Evolutionary conservation across 345 rosid species (phyloP), one percentile per base, ranked within the genome.

Genomic region (Pistacia vera): DNA sequence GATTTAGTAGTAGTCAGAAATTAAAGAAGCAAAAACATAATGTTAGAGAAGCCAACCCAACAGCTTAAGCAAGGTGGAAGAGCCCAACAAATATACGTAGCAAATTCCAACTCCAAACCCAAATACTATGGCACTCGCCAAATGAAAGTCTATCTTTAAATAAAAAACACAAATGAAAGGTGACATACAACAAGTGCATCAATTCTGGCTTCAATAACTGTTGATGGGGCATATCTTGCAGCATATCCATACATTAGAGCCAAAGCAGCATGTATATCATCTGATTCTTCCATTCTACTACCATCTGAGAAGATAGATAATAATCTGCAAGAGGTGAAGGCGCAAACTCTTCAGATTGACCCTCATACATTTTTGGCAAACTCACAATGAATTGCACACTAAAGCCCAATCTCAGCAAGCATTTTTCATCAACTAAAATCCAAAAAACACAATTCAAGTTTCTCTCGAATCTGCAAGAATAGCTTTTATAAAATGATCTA

Each of bases 241-340:
- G 99, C 98, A 90, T 93, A 95, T 82, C 99, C 99, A 79, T 95
- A 95, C 99, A 95, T 95, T 86, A 95, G 84, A 76, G 99, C 99
- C 83, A 95, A 85, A 78, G 99, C 99, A 82, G 99, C 99, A 82
- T 95, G 97, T 85, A 95, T 92, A 84, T 95, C 97, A 86, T 95
- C 98, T 71, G 96, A 93, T 79, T 95, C 96, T 80, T 91, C 98
- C 25, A 89, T 85, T 83, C 80, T 89, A 77, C 85, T 86, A 78
- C 86, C 86, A 67, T 89, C 93, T 16, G 95, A 91, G 86, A 95
- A 93, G 80, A 93, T 79, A 62, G 97, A 91, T 69, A 95, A 80
- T 60, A 95, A 82, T 83, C 99, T 95, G 92, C 83, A 88, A 77
- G 66, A 54, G 58, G 38, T 62, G 76, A 81, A 73, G 63, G 38